Conservation (phyloP, 805 yeast species). For the Starmera dryadoides region DNA sequence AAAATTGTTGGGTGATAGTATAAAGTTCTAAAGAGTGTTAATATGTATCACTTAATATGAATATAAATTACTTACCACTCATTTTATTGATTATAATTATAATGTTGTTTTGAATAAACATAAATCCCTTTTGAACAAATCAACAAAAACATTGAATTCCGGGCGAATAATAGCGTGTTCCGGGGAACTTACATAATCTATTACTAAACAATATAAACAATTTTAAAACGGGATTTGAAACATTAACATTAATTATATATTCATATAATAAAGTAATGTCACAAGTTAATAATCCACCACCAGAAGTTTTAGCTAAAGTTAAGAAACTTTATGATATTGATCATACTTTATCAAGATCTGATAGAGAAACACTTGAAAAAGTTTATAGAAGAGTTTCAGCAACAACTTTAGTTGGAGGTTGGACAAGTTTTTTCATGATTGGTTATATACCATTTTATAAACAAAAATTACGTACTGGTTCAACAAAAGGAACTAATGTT, state of each 20-base stretch:
- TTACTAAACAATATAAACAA: no score
- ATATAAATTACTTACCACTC: not conserved
- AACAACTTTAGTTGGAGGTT: slow-evolving; percentile 28
- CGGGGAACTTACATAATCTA: no score
- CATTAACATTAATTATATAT: no score
- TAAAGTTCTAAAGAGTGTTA: slow-evolving; percentile 34
- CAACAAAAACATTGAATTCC: not conserved
- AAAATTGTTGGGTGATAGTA: slow-evolving; percentile 51
- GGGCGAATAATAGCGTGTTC: not conserved
- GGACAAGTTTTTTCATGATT: slow-evolving; percentile 34
- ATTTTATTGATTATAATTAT: no score
- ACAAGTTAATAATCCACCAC: not conserved
- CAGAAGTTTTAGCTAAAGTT: slow-evolving; percentile 35
- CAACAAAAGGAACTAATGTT: slow-evolving; percentile 30
- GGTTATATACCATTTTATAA: slow-evolving; percentile 35
- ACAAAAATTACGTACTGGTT: slow-evolving; percentile 25
- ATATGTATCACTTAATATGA: no score
- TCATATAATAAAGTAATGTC: not conserved
- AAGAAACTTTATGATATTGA: slow-evolving; percentile 44
- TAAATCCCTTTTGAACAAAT: no score
- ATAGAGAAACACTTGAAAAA: slow-evolving; percentile 33
- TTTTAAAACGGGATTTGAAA: no score
- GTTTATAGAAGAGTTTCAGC: slow-evolving; percentile 29
- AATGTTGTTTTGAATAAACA: no score
- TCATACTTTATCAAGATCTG: slow-evolving; percentile 30